Percentiles rank a stretch among this genome's conserved stretches.
Evolutionary conservation across 306 rosid species (phyloP).

Genomic region (Myrica gale): DNA sequence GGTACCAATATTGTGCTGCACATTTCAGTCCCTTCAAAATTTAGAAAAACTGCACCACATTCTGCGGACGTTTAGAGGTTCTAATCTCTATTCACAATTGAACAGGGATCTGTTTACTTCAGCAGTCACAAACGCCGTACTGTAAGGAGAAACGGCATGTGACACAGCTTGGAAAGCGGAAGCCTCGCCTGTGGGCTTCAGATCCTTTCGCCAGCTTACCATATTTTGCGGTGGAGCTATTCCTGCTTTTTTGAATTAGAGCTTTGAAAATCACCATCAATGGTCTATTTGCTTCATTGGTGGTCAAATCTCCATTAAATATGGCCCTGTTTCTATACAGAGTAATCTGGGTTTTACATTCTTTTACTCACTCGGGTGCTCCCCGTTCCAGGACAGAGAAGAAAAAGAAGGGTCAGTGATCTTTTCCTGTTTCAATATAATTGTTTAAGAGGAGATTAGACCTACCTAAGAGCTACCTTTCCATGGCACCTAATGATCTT

Average conservation of each 20-base stretch:
- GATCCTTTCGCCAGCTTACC: background rate
- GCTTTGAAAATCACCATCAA: background rate
- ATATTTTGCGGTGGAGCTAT: background rate
- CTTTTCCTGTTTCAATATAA: too few relatives aligned
- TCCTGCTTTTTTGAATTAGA: background rate
- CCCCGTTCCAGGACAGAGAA: too few relatives aligned
- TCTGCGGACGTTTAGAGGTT: background rate
- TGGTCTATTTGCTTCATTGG: background rate
- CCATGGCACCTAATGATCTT: background rate
- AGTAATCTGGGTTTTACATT: too few relatives aligned
- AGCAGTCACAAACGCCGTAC: background rate
- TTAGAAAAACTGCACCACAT: background rate
- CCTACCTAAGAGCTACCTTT: background rate
- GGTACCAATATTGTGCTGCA: too few relatives aligned
- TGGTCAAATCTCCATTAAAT: background rate
- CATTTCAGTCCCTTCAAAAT: too few relatives aligned
- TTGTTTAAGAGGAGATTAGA: background rate
- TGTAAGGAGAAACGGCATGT: background rate
- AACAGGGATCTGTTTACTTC: background rate
- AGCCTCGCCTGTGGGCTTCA: background rate
- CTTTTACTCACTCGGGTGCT: too few relatives aligned
- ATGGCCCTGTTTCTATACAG: conserved; percentile 1
- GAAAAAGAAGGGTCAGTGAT: too few relatives aligned
- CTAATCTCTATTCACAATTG: background rate
- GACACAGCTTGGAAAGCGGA: background rate